Percentiles rank a stretch among this genome's conserved stretches.
phyloP scores from a whole-genome alignment of 768 basidiomycete species.

The Auriscalpium orientale region DNA sequence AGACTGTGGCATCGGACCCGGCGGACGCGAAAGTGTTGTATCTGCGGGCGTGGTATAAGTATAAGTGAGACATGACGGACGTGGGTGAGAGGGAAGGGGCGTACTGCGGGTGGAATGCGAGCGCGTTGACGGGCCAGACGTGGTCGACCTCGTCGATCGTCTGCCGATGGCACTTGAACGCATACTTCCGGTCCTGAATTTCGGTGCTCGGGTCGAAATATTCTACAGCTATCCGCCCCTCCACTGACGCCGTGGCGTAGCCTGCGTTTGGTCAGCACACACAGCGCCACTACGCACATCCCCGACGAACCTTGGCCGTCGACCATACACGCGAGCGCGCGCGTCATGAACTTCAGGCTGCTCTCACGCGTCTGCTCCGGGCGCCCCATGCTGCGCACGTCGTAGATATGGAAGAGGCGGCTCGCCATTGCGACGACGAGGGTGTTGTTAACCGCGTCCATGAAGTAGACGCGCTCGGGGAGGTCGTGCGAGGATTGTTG shows the following conservation, averaged over 20 bases:
- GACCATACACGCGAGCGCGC: conserved; percentile 85
- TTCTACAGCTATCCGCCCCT: conserved; percentile 95
- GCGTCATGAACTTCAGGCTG: conserved; percentile 91
- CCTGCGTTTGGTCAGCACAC: conserved; percentile 35
- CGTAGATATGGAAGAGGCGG: conserved; percentile 83
- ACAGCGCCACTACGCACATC: no score
- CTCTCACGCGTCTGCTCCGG: conserved; percentile 82
- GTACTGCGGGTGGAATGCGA: conserved; percentile 88
- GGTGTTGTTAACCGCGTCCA: conserved; percentile 70
- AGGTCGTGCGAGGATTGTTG: conserved; percentile 56
- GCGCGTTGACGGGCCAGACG: conserved; percentile 92
- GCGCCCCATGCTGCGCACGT: conserved; percentile 68
- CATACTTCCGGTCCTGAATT: conserved; percentile 83
- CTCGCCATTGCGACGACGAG: conserved; percentile 93
- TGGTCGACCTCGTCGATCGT: conserved; percentile 87
- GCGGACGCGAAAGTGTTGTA: conserved; percentile 94
- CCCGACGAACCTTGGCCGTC: conserved; percentile 68
- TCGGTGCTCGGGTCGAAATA: conserved; percentile 82
- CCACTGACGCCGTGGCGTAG: conserved; percentile 88
- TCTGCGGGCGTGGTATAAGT: conserved; percentile 28
- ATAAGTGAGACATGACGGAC: background rate
- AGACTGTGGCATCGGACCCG: conserved; percentile 90
- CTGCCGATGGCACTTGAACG: conserved; percentile 95
- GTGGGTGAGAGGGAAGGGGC: conserved; percentile 17
- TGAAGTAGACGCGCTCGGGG: conserved; percentile 79